Evolutionary conservation across 1,284 basidiomycete genomes (phyloP).

Genomic region (Austroboletus niveus): DNA sequence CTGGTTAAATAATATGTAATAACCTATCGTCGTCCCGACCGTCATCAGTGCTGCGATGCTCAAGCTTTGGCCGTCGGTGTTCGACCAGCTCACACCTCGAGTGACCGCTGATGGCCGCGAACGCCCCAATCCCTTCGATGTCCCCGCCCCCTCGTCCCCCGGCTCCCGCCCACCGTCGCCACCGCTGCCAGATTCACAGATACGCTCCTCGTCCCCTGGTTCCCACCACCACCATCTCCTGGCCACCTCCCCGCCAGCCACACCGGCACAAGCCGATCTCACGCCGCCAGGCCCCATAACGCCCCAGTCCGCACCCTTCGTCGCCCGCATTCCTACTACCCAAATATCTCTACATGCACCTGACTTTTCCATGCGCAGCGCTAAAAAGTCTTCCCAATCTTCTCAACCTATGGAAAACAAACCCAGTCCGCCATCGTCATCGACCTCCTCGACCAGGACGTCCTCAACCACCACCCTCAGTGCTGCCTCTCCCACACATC

Average conservation of each 20-base stretch:
- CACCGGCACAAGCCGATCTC: conserved; percentile 31
- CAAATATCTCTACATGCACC: conserved; percentile 78
- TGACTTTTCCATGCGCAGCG: conserved; percentile 67
- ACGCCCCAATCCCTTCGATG: conserved; percentile 70
- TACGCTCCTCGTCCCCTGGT: conserved; percentile 11
- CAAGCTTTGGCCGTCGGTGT: conserved; percentile 62
- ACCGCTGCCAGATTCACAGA: conserved; percentile 12
- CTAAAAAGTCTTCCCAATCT: conserved; percentile 37
- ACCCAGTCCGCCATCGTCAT: conserved; percentile 40
- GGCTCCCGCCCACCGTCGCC: conserved; percentile 21
- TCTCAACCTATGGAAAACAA: conserved; percentile 37
- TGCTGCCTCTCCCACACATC: conserved; percentile 31
- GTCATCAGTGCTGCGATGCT: conserved; percentile 47
- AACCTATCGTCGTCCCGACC: conserved; percentile 18
- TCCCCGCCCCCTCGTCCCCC: conserved; percentile 9
- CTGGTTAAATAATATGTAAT: not conserved
- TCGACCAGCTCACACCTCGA: conserved; percentile 74
- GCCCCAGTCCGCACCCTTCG: conserved; percentile 43
- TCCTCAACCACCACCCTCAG: conserved; percentile 24
- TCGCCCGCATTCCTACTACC: conserved; percentile 65
- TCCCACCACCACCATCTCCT: conserved; percentile 42
- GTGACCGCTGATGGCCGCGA: conserved; percentile 52
- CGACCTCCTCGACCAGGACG: conserved; percentile 39
- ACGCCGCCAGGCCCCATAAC: conserved; percentile 37
- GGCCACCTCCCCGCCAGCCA: conserved; percentile 25